Percentiles rank a stretch among this genome's conserved stretches.
Evolutionary conservation across 352 stramenopile genomes (phyloP).

Genomic region (Globisporangium rhizosaccharum): DNA sequence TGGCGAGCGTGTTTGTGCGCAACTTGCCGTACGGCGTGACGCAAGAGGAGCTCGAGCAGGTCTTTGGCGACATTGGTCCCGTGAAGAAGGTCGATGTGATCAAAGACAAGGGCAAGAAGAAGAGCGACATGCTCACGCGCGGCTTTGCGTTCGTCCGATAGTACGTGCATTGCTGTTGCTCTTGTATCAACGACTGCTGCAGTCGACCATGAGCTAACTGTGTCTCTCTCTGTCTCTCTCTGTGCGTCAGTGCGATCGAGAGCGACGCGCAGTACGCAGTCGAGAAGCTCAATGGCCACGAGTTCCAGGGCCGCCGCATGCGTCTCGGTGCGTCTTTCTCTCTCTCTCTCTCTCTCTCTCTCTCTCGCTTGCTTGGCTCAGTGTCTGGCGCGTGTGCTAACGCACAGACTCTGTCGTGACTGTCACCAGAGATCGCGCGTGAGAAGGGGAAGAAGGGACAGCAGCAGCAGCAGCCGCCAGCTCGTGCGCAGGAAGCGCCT

Average conservation of each 20-base stretch:
- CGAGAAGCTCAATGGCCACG: constrained; percentile 68
- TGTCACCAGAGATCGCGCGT: constrained; percentile 54
- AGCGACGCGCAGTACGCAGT: constrained; percentile 64
- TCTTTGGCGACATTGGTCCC: constrained; percentile 77
- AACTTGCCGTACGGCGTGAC: constrained; percentile 85
- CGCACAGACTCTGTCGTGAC: not conserved
- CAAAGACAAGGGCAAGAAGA: constrained; percentile 84
- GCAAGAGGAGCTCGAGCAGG: constrained; percentile 77
- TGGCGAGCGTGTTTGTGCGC: constrained; percentile 77
- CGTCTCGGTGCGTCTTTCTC: constrained; percentile 47
- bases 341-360: no score
- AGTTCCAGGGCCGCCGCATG: constrained; percentile 79
- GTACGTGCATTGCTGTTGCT: constrained; percentile 31
- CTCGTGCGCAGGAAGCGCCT: not conserved
- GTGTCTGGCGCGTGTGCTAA: not conserved
- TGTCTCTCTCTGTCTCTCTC: not conserved
- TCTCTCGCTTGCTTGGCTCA: not conserved
- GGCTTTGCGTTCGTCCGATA: constrained; percentile 86
- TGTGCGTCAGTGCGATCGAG: constrained; percentile 47
- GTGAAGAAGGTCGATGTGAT: constrained; percentile 87
- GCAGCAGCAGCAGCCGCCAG: constrained; percentile 7
- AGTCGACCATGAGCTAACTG: not conserved
- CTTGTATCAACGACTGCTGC: not conserved
- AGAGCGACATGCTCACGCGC: constrained; percentile 73
- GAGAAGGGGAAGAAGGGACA: constrained; percentile 52